Evolutionary conservation across 2,329 filamentous ascomycete genomes (phyloP), one percentile per base, ranked within the genome.

Genomic region (Colletotrichum sp.): DNA sequence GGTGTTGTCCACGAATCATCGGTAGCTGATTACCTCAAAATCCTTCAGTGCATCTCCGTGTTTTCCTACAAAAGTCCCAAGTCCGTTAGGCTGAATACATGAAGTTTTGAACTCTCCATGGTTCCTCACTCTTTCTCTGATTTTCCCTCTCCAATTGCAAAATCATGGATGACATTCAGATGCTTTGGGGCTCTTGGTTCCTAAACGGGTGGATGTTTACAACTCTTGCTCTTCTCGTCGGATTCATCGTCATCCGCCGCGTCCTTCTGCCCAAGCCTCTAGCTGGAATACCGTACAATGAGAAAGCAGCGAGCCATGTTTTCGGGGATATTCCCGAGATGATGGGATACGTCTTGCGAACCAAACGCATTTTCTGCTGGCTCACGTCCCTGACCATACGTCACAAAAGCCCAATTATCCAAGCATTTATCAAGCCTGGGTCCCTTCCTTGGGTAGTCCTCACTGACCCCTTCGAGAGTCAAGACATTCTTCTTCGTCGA

Each of bases 361-460:
- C 71, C 10, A 82, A 82, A 59, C 78, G 79, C 3, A 79, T 83
- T 3, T 83, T 82, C 68, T 83, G 69, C 77, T 82, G 75, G 80
- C 78, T 80, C 65, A 82, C 80, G 10, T 81, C 81, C n/a, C 76
- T 83, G 14, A 81, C 79, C 4, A 72, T 72, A 24, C 80, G 80
- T 12, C 81, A 85, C 58, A 77, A 85, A 8, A 84, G 83, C 13
- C 85, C 87, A 1, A 82, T 90, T 69, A 78, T 85, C 4, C 89
- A 90, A 76, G 79, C 86, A 4, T 90, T 90, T 78, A 78, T 88
- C 70, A 79, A 81, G 7, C 87, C 88, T 1, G 81, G 87, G 24
- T 76, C 77, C 1, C 81, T 81, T 26, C 89, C 87, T 4, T 84
- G 83, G 79, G 81, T 90, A 1, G 72, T 90, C 3, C 74, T 89